Percentiles rank a stretch among this genome's conserved stretches.
Conservation (phyloP, 805 yeast genomes). For the Schizosaccharomyces lindneri region DNA sequence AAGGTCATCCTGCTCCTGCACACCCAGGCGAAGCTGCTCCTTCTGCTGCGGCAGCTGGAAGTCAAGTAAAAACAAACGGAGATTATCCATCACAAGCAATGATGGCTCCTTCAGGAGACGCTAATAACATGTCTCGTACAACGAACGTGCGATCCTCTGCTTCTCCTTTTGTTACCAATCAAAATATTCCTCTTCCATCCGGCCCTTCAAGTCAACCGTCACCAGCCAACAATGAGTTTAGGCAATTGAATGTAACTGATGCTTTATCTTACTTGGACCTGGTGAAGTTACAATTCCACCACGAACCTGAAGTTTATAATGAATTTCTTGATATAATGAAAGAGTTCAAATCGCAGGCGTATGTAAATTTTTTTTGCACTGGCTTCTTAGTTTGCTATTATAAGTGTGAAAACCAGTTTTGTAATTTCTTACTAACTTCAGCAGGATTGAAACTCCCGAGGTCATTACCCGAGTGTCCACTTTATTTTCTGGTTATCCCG, state of each 20-base stretch:
- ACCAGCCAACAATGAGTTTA: background rate
- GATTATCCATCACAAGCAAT: background rate
- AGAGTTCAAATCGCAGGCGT: slow-evolving; percentile 43
- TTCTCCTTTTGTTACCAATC: background rate
- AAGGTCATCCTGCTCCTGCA: background rate
- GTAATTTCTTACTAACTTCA: background rate
- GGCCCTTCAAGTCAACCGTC: background rate
- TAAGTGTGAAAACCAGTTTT: too few relatives aligned
- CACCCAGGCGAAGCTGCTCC: too few relatives aligned
- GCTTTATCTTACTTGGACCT: slow-evolving; percentile 88
- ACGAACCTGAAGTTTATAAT: slow-evolving; percentile 88
- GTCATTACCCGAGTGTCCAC: slow-evolving; percentile 88
- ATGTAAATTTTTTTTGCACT: background rate
- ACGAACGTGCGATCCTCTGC: background rate
- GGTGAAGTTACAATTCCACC: slow-evolving; percentile 75
- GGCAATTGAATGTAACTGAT: slow-evolving; percentile 82
- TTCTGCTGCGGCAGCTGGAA: too few relatives aligned
- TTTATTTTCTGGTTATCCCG: slow-evolving; percentile 77
- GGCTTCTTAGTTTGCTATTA: too few relatives aligned
- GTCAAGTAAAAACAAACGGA: too few relatives aligned
- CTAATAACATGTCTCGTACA: background rate
- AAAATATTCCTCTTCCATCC: background rate
- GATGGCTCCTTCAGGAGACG: background rate
- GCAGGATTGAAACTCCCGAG: slow-evolving; percentile 80
- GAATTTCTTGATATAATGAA: slow-evolving; percentile 94